Conservation (phyloP, 768 basidiomycete genomes). For the Boletellus sp. region DNA sequence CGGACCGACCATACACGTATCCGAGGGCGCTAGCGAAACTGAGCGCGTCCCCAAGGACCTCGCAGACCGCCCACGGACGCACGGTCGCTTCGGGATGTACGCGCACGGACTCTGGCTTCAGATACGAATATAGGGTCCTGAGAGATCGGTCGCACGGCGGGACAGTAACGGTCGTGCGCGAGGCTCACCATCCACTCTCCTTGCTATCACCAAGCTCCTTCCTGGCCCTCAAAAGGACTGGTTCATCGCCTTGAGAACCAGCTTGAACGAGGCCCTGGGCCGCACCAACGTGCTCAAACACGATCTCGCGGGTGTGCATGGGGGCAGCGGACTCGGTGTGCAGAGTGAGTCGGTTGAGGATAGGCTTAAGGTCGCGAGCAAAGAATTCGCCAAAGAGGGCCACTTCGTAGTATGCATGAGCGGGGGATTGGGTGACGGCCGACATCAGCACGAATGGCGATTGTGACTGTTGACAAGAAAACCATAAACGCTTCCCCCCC, state of each 20-base stretch:
- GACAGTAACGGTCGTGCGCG: background rate
- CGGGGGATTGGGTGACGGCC: conserved; percentile 26
- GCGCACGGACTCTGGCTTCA: conserved; percentile 81
- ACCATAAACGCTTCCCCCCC: too few relatives aligned
- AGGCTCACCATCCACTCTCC: conserved; percentile 56
- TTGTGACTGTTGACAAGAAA: too few relatives aligned
- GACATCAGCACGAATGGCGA: conserved; percentile 15
- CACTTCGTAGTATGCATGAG: conserved; percentile 76
- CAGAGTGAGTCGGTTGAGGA: conserved; percentile 78
- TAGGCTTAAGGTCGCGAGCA: conserved; percentile 66
- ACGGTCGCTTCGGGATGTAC: conserved; percentile 86
- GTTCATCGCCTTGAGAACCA: conserved; percentile 48
- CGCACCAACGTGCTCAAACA: conserved; percentile 81
- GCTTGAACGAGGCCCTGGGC: conserved; percentile 56
- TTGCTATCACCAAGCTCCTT: conserved; percentile 64
- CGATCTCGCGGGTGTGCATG: conserved; percentile 72
- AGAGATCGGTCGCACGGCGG: background rate
- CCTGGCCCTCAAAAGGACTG: conserved; percentile 66
- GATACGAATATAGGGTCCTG: conserved; percentile 75
- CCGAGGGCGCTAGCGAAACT: conserved; percentile 79
- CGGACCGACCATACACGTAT: conserved; percentile 50
- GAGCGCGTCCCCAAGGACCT: conserved; percentile 75
- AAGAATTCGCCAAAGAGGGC: conserved; percentile 83
- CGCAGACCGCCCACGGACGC: conserved; percentile 76
- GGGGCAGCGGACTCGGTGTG: conserved; percentile 73